Evolutionary conservation across 2,329 filamentous ascomycete genomes (phyloP).

Genomic region (Amauroascus niger): DNA sequence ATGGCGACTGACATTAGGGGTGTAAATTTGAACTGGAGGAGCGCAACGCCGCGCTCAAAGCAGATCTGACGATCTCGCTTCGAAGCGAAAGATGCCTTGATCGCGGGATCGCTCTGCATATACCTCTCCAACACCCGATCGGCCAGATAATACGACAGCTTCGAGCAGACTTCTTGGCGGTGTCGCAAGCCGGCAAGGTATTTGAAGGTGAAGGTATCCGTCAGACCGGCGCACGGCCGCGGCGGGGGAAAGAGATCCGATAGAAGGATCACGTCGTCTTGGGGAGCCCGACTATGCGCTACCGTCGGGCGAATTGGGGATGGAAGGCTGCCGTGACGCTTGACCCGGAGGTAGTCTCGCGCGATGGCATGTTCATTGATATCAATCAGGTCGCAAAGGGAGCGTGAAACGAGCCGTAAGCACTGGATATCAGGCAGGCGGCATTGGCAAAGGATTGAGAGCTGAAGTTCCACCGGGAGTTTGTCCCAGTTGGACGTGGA

Average conservation of each 20-base stretch:
- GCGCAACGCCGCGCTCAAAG: conserved; percentile 27
- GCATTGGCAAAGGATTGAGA: conserved; percentile 35
- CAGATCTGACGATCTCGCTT: conserved; percentile 29
- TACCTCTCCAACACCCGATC: conserved; percentile 36
- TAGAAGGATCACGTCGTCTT: conserved; percentile 37
- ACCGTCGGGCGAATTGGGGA: conserved; percentile 30
- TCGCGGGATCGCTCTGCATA: conserved; percentile 24
- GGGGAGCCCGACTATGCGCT: conserved; percentile 33
- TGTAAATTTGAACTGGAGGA: conserved; percentile 33
- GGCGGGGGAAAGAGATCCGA: conserved; percentile 36
- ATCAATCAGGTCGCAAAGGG: conserved; percentile 30
- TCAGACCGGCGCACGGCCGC: conserved; percentile 26
- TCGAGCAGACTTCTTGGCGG: conserved; percentile 33
- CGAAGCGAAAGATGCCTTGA: conserved; percentile 27
- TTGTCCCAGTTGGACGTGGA: conserved; percentile 31
- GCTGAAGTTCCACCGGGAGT: conserved; percentile 35
- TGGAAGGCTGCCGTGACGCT: conserved; percentile 36
- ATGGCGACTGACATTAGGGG: conserved; percentile 31
- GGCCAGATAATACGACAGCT: conserved; percentile 34
- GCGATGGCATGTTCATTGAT: conserved; percentile 33
- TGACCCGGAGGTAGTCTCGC: conserved; percentile 34
- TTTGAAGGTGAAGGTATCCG: conserved; percentile 33
- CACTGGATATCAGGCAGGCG: conserved; percentile 30
- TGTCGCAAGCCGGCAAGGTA: conserved; percentile 32
- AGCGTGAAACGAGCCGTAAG: conserved; percentile 33